Base-by-base conservation (phyloP, 768 basidiomycete genomes). In the Postia placenta region DNA sequence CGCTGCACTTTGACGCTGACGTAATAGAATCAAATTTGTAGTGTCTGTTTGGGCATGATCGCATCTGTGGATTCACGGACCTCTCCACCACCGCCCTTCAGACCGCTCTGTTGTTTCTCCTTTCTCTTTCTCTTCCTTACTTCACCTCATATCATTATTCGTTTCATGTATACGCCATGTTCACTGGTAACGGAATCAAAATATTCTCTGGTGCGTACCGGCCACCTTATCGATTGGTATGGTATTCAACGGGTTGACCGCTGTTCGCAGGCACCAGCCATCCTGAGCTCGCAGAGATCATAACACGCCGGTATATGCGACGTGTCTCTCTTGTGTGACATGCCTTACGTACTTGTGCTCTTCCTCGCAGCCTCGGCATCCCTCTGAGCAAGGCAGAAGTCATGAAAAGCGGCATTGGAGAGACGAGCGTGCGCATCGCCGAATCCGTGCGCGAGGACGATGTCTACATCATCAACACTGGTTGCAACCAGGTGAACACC, bases 361-460 rank as follows among this genome's bases (percentile, higher is more conserved):
- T 38, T 23, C 43, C 26, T 33, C 48, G 49, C 71, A 93, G 94
- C 50, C 87, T 98, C 60, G 95, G 95, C 30, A 72, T 98, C 44
- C 79, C 88, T 36, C 76, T 98, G 49, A 87, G 90, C 47, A 87
- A 85, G 55, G 91, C 91, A 17, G 86, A 91, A 58, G 83, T 96
- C 48, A 85, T 86, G 47, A 83, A 84, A 59, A 92, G 89, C 64
- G 85, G 89, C 20, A 87, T 92, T 52, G 91, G 93, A 48, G 95
- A 97, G 72, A 91, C 90, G 42, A 80, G 80, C 60, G 91, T 98
- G 45, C 86, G 87, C 56, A 92, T 99, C 64, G 79, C 80, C 56
- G 93, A 97, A 70, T 93, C 90, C 39, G 95, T 99, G 28, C 89
- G 96, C 53, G 94, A 98, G 70, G 90, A 92, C 67, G 96, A 98